These are phyloP conservation scores for Alternaria sp. DNA, from an alignment of 2,329 filamentous ascomycete genomes.

Conservation along the genomic window DNA sequence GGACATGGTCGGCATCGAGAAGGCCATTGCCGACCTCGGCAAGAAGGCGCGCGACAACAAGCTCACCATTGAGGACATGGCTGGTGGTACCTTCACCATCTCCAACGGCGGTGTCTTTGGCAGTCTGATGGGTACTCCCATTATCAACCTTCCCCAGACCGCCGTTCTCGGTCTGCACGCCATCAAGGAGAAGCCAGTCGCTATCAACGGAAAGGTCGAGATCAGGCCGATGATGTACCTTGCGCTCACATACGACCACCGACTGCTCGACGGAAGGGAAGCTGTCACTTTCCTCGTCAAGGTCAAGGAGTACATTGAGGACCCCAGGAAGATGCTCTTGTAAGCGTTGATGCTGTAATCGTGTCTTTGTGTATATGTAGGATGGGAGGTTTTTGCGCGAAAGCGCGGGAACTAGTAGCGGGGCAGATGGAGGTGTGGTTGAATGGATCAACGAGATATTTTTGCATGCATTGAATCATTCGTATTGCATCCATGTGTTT, in stretches of 20 bases:
- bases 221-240: constrained; percentile 99
- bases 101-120: constrained; percentile 97
- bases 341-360: not conserved
- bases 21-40: constrained; percentile 88
- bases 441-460: not conserved
- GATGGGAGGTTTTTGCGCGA: not conserved
- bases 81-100: constrained; percentile 96
- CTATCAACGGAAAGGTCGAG: constrained; percentile 90
- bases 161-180: constrained; percentile 91
- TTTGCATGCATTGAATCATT: constrained; percentile 5
- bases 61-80: constrained; percentile 99
- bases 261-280: constrained; percentile 91
- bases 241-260: constrained; percentile 96
- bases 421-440: not conserved
- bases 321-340: constrained; percentile 89
- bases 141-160: constrained; percentile 96
- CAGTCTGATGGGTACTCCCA: constrained; percentile 95
- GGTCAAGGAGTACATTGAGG: constrained; percentile 97
- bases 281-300: constrained; percentile 96
- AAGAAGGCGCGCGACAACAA: constrained; percentile 98
- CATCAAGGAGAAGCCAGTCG: constrained; percentile 93
- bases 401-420: not conserved
- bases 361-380: not conserved
- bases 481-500: not conserved
- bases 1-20: constrained; percentile 89